A percentile compares a stretch with the other conserved stretches of the same genome.
Conservation (phyloP, 768 basidiomycete species). For the Neoboletus brunneissimus region DNA sequence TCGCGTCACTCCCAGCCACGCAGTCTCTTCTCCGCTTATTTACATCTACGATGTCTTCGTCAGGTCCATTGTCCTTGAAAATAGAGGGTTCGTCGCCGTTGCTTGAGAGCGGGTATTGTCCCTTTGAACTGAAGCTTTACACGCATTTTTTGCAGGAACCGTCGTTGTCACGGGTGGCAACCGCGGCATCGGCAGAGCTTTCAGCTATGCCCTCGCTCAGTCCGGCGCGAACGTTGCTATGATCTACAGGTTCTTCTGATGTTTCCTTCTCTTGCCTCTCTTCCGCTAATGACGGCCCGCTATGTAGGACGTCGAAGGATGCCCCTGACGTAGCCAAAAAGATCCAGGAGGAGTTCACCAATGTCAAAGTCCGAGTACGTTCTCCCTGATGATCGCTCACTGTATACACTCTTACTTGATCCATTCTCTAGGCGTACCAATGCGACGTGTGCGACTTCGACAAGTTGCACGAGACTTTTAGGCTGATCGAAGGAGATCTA, state of each 20-base stretch:
- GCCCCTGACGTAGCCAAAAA: constrained; percentile 47
- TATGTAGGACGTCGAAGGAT: constrained; percentile 42
- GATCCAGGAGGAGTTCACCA: constrained; percentile 45
- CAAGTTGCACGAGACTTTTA: constrained; percentile 42
- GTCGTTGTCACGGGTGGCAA: constrained; percentile 63
- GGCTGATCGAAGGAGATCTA: constrained; percentile 47
- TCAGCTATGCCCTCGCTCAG: constrained; percentile 49
- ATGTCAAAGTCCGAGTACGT: constrained; percentile 39
- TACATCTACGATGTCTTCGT: constrained; percentile 6
- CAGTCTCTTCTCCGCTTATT: constrained; percentile 7
- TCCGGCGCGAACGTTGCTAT: constrained; percentile 61
- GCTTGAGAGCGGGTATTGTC: too few relatives aligned
- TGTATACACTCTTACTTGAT: not conserved
- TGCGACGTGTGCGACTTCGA: constrained; percentile 56
- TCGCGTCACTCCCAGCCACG: not conserved
- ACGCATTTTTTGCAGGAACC: constrained; percentile 35
- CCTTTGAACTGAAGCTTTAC: not conserved
- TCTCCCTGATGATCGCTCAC: too few relatives aligned
- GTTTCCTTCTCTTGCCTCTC: not conserved
- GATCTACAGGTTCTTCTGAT: constrained; percentile 46
- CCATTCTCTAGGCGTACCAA: constrained; percentile 48
- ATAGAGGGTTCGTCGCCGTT: constrained; percentile 28
- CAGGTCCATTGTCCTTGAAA: constrained; percentile 16
- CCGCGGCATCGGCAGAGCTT: constrained; percentile 58
- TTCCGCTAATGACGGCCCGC: not conserved